phyloP scores from a whole-genome alignment of 768 basidiomycete genomes.

The Myochromella boudieri region DNA sequence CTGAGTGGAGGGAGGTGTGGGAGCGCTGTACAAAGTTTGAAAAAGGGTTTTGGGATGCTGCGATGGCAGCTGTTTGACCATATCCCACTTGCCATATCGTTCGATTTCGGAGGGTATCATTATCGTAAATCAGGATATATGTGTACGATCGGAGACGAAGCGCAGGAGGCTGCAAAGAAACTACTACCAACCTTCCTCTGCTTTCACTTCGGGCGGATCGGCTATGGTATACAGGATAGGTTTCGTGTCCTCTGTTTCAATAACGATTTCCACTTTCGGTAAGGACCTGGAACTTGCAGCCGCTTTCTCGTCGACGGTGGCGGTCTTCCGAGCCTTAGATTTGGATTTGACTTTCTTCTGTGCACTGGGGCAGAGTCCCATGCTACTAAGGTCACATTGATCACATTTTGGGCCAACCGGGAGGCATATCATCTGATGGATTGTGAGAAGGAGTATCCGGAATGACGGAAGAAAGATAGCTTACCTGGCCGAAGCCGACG shows the following conservation, averaged over 20 bases:
- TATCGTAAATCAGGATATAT: neutral
- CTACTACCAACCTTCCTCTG: slow-evolving; percentile 12
- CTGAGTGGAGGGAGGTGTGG: slow-evolving; percentile 74
- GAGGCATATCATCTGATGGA: slow-evolving; percentile 58
- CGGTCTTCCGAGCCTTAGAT: slow-evolving; percentile 25
- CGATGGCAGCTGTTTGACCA: slow-evolving; percentile 30
- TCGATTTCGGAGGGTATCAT: too few species aligned
- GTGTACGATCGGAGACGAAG: neutral
- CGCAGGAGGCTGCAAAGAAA: neutral
- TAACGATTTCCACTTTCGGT: slow-evolving; percentile 31
- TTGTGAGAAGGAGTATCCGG: neutral
- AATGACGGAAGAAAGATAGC: slow-evolving; percentile 5
- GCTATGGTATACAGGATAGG: slow-evolving; percentile 9
- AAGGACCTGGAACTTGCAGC: slow-evolving; percentile 19
- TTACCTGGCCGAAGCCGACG: slow-evolving; percentile 84
- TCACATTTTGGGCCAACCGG: slow-evolving; percentile 68
- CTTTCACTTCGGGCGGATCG: neutral
- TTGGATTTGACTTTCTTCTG: slow-evolving; percentile 17
- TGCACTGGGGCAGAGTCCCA: slow-evolving; percentile 69
- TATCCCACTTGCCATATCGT: neutral
- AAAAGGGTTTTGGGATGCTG: slow-evolving; percentile 83
- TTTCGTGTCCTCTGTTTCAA: slow-evolving; percentile 27
- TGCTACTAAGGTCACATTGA: slow-evolving; percentile 54
- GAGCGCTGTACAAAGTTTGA: slow-evolving; percentile 74
- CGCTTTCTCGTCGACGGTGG: slow-evolving; percentile 8